A percentile compares a stretch with the other conserved stretches of the same genome.
Evolutionary conservation across 495 filamentous ascomycete genomes (phyloP).

Genomic region (Darksidea phi): DNA sequence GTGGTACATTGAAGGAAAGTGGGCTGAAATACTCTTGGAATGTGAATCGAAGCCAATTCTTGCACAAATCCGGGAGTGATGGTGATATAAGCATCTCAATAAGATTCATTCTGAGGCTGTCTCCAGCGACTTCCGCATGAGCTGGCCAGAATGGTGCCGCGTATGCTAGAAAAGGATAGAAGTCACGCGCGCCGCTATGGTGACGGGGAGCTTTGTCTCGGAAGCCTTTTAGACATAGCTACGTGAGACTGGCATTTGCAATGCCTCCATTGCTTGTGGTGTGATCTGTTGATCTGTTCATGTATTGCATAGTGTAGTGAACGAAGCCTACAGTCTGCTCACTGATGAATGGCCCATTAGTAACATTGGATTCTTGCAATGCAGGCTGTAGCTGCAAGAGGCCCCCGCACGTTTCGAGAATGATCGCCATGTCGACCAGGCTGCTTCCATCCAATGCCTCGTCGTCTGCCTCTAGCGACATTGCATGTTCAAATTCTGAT

Average conservation of each 20-base stretch:
- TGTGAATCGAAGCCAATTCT: background rate
- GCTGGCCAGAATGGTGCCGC: background rate
- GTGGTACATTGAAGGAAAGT: background rate
- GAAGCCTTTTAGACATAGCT: background rate
- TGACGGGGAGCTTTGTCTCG: background rate
- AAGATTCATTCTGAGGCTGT: background rate
- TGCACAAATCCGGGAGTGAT: background rate
- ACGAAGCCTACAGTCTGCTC: background rate
- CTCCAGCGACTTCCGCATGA: background rate
- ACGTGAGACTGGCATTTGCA: background rate
- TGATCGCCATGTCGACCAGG: constrained; percentile 4
- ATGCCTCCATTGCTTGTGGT: background rate
- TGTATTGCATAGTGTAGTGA: background rate
- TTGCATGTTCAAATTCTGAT: background rate
- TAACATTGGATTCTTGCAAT: background rate
- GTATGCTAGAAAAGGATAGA: background rate
- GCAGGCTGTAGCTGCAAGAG: background rate
- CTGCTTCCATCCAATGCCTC: background rate
- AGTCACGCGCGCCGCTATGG: background rate
- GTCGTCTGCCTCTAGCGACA: constrained; percentile 1
- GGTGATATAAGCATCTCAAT: background rate
- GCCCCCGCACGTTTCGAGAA: background rate
- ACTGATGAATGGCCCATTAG: background rate
- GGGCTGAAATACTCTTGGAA: background rate
- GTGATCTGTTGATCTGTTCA: background rate